Base-by-base conservation (phyloP, 305 asterid genomes). In the Ilex paraguariensis region DNA sequence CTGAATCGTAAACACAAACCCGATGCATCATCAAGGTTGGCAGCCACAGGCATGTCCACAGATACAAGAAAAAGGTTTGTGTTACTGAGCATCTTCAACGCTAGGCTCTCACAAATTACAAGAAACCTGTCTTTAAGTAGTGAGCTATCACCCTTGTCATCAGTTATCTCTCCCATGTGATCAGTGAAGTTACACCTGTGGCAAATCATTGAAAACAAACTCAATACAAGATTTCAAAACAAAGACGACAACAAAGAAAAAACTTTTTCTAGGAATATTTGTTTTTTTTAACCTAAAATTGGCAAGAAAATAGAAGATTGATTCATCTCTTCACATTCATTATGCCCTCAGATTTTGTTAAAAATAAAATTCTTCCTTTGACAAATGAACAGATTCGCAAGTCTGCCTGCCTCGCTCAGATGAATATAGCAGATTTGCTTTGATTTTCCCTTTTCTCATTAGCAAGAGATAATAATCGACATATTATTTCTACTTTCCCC, bases 31-130 rank as follows among this genome's bases (percentile, higher is more conserved):
- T 90, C 80, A 52, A 90, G 91, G 70, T 73, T 81, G 72, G 87
- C 79, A 58, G 94, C 88, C 71, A 90, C 87, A 61, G 97, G 95
- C 95, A 93, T 81, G 76, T 90, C 95, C 73, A 93, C 90, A 2
- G 97, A 84, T 59, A 87, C 88, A 44, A 87, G 92, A 69, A 70
- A 78, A 46, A 93, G 75, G 72, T 86, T 84, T 66, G 92, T 83
- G 68, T 90, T 90, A 75, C 91, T 86, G 44, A 93, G 95, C 87
- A 93, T 79, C 86, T 93, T 93, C 50, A 84, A 50, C 4, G 92
- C 87, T 72, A 93, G 70, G 66, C 76, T 84, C 78, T 90, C 92
- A 58, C 97, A 90, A 61, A 90, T 84, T 54, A 82, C 75, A 63
- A 87, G 83, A 71, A 86, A 75, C 54, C 75, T 76, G 76, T 93